Evolutionary conservation across 116 monocot species (phyloP), one percentile per base, ranked within the genome.

Genomic region (Cymodocea nodosa): DNA sequence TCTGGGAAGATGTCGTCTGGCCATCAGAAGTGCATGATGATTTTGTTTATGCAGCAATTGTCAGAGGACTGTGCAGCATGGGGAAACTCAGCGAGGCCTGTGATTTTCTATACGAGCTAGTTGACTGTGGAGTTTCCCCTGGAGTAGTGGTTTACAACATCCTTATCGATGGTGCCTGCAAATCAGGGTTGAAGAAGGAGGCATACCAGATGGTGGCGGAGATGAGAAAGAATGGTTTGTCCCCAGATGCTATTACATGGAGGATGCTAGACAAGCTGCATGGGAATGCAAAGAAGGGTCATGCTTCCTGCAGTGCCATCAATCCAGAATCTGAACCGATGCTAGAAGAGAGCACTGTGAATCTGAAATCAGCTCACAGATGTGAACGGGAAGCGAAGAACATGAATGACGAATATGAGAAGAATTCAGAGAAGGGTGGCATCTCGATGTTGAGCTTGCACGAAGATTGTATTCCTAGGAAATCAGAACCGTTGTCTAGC

Each of bases 61-160:
- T 90, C 15, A 63, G 76, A 72, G 90, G 95, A 36, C 73, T 95
- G 34, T 87, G 95, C 75, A 56, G 19, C 24, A 70, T 51, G 16
- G 83, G 78, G 0, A 85, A 83, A 65, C 51, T 90, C 12, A 76
- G 82, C 22, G 83, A 81, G 51, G 87, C 87, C 2, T 83, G 82
- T 66, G 80, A 87, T 68, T 95, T 95, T 65, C 70, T 87, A 35
- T 87, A 85, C 68, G 90, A 90, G 74, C 70, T 90, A 65, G 81
- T 87, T 16, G 87, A 95, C 57, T 90, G 70, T 65, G 81, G 81
- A n/a, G 69, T 85, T 70, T 19, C 67, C 56, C 85, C 83, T 8
- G 82, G 91, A 37, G 77, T 90, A 68, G 78, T 95, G 58, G 81
- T 74, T 68, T 95, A 95, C 70, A 90, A 95, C 62, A 87, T 95